Evolutionary conservation across 2,329 filamentous ascomycete genomes (phyloP), one percentile per base, ranked within the genome.

Genomic region (Diaporthe longicolla): DNA sequence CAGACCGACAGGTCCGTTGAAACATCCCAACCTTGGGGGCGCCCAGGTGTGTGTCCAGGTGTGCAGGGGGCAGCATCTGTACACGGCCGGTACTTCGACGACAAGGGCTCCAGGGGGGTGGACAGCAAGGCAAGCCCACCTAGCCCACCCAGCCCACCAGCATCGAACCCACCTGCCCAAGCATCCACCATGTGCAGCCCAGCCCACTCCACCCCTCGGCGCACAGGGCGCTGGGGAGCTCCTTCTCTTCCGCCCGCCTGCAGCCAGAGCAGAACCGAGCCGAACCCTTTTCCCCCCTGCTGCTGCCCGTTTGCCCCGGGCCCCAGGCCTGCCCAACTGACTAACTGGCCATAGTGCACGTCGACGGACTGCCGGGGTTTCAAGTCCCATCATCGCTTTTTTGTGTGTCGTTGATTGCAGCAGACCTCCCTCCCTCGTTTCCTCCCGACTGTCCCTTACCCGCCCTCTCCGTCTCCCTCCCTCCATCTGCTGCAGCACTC

Each of bases 1-100:
- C 72, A 75, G 72, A 74, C 71, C 72, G 72, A 75, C 74, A 75
- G 59, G 68, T 63, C 54, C 58, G 72, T 74, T 75, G 74, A 74
- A 75, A 75, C 72, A 68, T 68, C 63, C 63, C 63, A 54, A 68
- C 63, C 48, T 68, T 54, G 63, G 32, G 32, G 13, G 63, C 35
- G 45, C 15, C 63, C 29, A 52, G 45, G 63, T 66, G 45, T 48
- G 59, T 52, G 63, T 29, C 45, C 43, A 72, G 73, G 68, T 43
- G 69, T 71, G 72, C 74, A 73, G 68, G 74, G 72, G 74, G 54
- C 72, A 37, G n/a, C 50, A 59, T 69, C 58, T 73, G 68, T 75
- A 75, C 74, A 52, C 63, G 15, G 61, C 26, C 55, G 68, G 74
- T 75, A 75, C 72, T 69, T 68, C 9, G 32, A 40, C 48, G 48